Percentiles rank a stretch among this genome's conserved stretches.
Evolutionary conservation across 1,139 yeast genomes (phyloP).

Genomic region (Wickerhamomyces sp.): DNA sequence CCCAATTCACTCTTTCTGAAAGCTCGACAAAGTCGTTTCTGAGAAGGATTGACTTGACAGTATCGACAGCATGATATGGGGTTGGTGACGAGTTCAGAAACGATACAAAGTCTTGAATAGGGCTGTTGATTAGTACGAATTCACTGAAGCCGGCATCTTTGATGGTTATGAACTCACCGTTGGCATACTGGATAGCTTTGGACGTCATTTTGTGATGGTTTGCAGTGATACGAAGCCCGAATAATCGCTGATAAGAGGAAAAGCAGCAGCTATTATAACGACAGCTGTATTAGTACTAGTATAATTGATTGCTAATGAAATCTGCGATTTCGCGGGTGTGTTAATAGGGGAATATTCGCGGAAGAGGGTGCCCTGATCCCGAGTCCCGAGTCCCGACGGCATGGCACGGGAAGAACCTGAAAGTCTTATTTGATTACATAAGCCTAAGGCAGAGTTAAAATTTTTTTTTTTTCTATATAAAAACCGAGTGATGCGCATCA

Average conservation of each 20-base stretch:
- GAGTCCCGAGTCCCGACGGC: neutral
- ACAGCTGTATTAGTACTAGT: too few species aligned
- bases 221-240: too few species aligned
- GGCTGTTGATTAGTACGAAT: constrained; percentile 10
- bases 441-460: too few species aligned
- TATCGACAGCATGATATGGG: constrained; percentile 87
- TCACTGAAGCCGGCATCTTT: neutral
- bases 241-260: too few species aligned
- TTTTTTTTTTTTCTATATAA: neutral
- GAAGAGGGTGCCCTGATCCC: too few species aligned
- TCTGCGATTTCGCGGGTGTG: too few species aligned
- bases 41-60: constrained; percentile 48
- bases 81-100: constrained; percentile 87
- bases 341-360: too few species aligned
- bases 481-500: neutral
- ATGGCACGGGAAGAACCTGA: neutral
- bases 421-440: too few species aligned
- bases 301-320: too few species aligned
- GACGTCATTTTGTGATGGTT: constrained; percentile 6
- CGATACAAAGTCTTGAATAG: constrained; percentile 52
- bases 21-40: constrained; percentile 69
- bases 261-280: too few species aligned
- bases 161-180: constrained; percentile 6
- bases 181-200: constrained; percentile 17
- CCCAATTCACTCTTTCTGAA: constrained; percentile 75